A percentile compares a stretch with the other conserved stretches of the same genome.
Evolutionary conservation across 129 eudicot species (phyloP).

Genomic region (carrot (Daucus carota)): DH1_v3.0 NC_030388.2:32050001-32050500

Average conservation of each 20-base stretch:
- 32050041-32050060: too few species aligned
- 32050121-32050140: too few species aligned
- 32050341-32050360: background rate
- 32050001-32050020: too few species aligned
- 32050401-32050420: background rate
- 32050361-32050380: background rate
- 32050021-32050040: too few species aligned
- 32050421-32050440: background rate
- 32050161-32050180: too few species aligned
- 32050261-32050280: background rate
- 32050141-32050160: too few species aligned
- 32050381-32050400: background rate
- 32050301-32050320: background rate
- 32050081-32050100: too few species aligned
- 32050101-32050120: too few species aligned
- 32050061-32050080: too few species aligned
- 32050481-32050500: background rate
- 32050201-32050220: background rate
- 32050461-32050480: background rate
- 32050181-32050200: background rate
- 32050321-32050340: background rate
- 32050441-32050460: background rate
- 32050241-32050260: background rate
- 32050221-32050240: background rate
- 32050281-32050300: background rate